Percentiles rank a stretch among this genome's conserved stretches.
phyloP scores from a whole-genome alignment of 2,329 filamentous ascomycete genomes.

The Botrytis medusae region DNA sequence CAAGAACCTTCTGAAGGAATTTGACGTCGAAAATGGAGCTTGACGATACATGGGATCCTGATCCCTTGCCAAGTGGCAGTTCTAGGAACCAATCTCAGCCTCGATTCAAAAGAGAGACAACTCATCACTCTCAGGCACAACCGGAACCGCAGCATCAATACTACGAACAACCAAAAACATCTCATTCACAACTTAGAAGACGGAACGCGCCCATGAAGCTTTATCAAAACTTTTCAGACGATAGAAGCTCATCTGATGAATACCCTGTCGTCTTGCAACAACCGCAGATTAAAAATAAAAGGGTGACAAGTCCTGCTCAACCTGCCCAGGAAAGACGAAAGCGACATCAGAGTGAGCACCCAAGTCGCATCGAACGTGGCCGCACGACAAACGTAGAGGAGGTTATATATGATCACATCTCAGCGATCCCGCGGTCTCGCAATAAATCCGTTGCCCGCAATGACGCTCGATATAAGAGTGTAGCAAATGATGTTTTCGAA shows the following conservation, averaged over 20 bases:
- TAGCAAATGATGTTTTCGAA: background rate
- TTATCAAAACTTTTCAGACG: background rate
- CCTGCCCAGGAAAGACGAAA: background rate
- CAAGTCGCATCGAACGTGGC: background rate
- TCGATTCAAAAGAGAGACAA: background rate
- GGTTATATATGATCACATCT: background rate
- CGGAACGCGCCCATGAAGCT: background rate
- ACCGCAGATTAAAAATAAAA: background rate
- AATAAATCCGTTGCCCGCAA: background rate
- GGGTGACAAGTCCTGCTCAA: background rate
- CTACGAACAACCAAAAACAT: background rate
- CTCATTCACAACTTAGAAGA: background rate
- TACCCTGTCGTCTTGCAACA: background rate
- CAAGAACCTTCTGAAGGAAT: background rate
- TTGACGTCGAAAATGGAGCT: conserved; percentile 5
- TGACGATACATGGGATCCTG: conserved; percentile 3
- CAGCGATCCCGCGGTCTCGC: background rate
- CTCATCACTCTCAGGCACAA: background rate
- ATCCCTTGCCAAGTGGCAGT: conserved; percentile 9
- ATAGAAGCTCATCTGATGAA: background rate
- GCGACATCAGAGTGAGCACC: conserved; percentile 17
- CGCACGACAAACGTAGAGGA: background rate
- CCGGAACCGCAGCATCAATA: background rate
- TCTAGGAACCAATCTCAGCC: background rate
- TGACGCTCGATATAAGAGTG: background rate